A percentile compares a stretch with the other conserved stretches of the same genome.
phyloP scores from a whole-genome alignment of 352 stramenopile genomes.

The Phytophthora vignae region DNA sequence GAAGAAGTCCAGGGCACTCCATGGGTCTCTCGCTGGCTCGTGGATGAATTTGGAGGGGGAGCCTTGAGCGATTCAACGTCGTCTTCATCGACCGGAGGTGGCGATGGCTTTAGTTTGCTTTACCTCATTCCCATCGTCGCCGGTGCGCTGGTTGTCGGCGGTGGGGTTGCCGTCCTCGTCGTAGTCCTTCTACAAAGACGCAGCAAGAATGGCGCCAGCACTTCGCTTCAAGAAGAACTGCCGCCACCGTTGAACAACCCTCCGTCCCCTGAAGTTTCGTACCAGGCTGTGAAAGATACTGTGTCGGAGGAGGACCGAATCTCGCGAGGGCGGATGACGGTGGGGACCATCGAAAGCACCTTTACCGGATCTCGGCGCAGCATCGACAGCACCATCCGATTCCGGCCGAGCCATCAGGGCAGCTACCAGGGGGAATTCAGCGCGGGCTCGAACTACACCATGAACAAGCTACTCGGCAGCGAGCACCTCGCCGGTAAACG shows the following conservation, averaged over 20 bases:
- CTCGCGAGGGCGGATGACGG: background rate
- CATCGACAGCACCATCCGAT: background rate
- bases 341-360: background rate
- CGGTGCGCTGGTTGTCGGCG: background rate
- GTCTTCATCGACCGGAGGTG: background rate
- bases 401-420: background rate
- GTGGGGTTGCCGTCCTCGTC: background rate
- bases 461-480: background rate
- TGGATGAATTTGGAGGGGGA: background rate
- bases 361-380: background rate
- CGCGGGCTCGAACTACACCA: background rate
- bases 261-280: background rate
- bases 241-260: background rate
- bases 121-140: background rate
- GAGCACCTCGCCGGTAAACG: background rate
- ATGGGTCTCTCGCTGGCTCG: background rate
- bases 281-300: background rate
- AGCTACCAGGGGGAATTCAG: background rate
- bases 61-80: background rate
- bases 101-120: background rate
- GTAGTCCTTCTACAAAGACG: background rate
- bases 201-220: background rate
- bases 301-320: background rate
- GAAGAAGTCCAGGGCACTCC: background rate
- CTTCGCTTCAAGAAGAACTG: background rate